Evolutionary conservation across 1,139 yeast genomes (phyloP), one percentile per base, ranked within the genome.

Genomic region (Debaryomyces subglobosus): DNA sequence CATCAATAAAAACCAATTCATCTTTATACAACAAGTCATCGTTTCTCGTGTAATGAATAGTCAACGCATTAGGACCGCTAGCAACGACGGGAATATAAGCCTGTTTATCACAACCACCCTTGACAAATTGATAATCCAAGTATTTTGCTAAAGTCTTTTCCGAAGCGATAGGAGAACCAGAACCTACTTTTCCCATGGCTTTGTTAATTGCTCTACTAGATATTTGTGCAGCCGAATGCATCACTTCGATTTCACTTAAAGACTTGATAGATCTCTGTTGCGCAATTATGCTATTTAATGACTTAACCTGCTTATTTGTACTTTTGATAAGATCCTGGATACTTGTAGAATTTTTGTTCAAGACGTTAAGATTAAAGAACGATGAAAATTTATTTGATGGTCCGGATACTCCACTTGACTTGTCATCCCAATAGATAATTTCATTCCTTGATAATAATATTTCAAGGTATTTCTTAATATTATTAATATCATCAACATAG

Each of bases 51-150:
- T 92, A 92, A 65, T 92, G 98, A 51, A 94, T 90, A 37, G 94
- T 86, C 39, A 91, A 71, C 0, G 96, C 90, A 63, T 91, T 91
- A 21, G 79, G 68, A 2, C 99, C 99, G 38, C 96, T 88, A 2
- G 98, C 99, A 7, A 95, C 96, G 8, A 95, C 99, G 0, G 99
- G 98, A 27, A 92, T 81, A 62, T 95, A 95, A 0, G 97, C 98
- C 39, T 87, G 82, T 53, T 82, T 82, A 53, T 90, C 96, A 66
- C 97, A 91, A 0, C 99, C 99, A 24, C 92, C 90, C 44, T 82
- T 76, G 7, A 88, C 81, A 65, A 94, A 92, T 59, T 85, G 81
- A 64, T 89, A 89, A 53, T 92, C 96, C 51, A 95, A 71, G 61
- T 75, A 91, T n/a, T 96, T 82, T 20, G 87, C 89, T 43, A 94